Percentiles rank a stretch among this genome's conserved stretches.
Evolutionary conservation across 202 grass and related monocot species (phyloP).

Genomic region (Carex arenaria): DNA sequence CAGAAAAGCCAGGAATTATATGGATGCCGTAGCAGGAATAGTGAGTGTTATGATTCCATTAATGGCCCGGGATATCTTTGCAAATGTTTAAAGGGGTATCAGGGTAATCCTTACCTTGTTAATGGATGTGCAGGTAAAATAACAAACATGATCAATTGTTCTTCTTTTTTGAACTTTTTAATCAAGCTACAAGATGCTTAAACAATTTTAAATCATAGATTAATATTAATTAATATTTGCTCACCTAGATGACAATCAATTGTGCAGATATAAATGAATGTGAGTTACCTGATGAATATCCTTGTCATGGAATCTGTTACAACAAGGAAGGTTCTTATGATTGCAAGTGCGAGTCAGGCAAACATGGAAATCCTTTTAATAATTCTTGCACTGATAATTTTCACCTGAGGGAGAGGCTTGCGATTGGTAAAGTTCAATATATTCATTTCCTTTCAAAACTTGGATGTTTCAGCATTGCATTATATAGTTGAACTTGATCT

Average conservation of each 20-base stretch:
- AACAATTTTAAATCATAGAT: neutral
- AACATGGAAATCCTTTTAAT: neutral
- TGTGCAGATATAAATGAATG: constrained; percentile 46
- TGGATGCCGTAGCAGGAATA: constrained; percentile 25
- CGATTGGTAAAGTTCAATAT: neutral
- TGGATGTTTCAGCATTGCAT: neutral
- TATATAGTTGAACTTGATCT: neutral
- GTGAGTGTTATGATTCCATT: constrained; percentile 26
- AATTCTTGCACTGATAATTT: neutral
- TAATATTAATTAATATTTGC: neutral
- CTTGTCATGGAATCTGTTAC: constrained; percentile 25
- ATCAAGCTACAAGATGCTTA: neutral
- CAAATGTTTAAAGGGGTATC: constrained; percentile 35
- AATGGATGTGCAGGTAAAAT: constrained; percentile 31
- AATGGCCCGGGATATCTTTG: constrained; percentile 42
- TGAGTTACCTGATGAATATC: neutral
- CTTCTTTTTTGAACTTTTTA: neutral
- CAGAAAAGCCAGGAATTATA: neutral
- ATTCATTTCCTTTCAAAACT: neutral
- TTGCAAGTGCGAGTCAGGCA: constrained; percentile 17
- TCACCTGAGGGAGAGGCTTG: neutral
- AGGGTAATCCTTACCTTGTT: constrained; percentile 43
- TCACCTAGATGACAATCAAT: neutral
- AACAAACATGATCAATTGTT: neutral
- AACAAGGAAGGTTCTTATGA: constrained; percentile 28